Evolutionary conservation across 2,329 filamentous ascomycete species (phyloP), one percentile per base, ranked within the genome.

Genomic region (Harringtonia lauricola): DNA sequence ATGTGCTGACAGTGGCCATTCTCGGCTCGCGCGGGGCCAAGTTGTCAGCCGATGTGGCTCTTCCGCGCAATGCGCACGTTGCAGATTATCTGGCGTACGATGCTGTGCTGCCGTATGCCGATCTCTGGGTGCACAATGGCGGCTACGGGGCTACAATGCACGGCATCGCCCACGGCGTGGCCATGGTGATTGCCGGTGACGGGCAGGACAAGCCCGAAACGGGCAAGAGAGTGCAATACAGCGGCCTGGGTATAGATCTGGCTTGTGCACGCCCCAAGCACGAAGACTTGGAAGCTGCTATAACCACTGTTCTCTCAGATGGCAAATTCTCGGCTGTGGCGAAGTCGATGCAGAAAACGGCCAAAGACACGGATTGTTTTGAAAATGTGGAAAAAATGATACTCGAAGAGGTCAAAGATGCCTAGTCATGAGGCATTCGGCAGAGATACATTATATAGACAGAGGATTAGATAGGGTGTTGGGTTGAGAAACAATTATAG

Each of bases 161-260:
- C 42, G 63, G 62, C 13, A 58, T 66, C 36, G 59, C 60, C 8
- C 57, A 64, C 41, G 63, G 59, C 4, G 59, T 65, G 19, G 62
- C 63, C 3, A 63, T 64, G 60, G 59, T 66, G 0, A 55, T 62
- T 3, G 62, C 61, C 1, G 64, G 63, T 15, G 63, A 65, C 44
- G 61, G 61, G 1, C 63, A 65, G 56, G 64, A 66, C 48, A 66
- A 66, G 55, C 52, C 55, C 6, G 64, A 65, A 46, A 65, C 62
- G 45, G 55, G 59, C 5, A 52, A 50, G 28, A 52, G 63, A 2
- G 55, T 64, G 2, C 58, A 56, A 3, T 62, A 50, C 48, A 55
- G 56, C 4, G 60, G 62, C 1, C 52, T 60, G 14, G 63, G 63
- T 1, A 45, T 65, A 5, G 57, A 64, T 29, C 49, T 60, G 18